Conservation (phyloP, 306 rosid species). For the Casuarina cunninghamiana region DNA sequence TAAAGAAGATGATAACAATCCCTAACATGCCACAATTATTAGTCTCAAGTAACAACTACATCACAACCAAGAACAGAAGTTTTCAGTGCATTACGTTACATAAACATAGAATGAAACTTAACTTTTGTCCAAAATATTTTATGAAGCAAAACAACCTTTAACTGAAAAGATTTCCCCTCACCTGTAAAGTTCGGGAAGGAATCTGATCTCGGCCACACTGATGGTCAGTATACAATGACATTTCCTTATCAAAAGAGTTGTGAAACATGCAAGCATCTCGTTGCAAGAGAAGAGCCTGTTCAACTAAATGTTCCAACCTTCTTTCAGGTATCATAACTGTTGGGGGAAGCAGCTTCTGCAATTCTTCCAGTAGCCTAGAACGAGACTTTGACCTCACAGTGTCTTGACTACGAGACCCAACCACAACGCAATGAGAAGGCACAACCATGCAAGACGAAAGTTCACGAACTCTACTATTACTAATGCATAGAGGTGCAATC, state of each 20-base stretch:
- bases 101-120: constrained; percentile 8
- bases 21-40: background rate
- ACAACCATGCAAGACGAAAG: constrained; percentile 79
- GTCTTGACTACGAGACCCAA: constrained; percentile 39
- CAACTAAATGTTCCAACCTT: constrained; percentile 92
- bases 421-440: constrained; percentile 36
- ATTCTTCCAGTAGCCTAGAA: constrained; percentile 72
- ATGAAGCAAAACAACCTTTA: constrained; percentile 8
- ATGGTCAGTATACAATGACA: constrained; percentile 93
- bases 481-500: constrained; percentile 69
- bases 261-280: constrained; percentile 87
- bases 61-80: constrained; percentile 11
- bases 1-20: background rate
- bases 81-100: background rate
- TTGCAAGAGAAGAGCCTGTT: constrained; percentile 90
- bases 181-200: constrained; percentile 92
- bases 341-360: constrained; percentile 92
- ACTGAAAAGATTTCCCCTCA: constrained; percentile 39
- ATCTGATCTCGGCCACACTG: constrained; percentile 85
- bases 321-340: constrained; percentile 88
- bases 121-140: constrained; percentile 4
- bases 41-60: background rate
- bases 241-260: constrained; percentile 78
- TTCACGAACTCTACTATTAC: constrained; percentile 63
- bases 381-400: constrained; percentile 54